Evolutionary conservation across 352 stramenopile species (phyloP), one percentile per base, ranked within the genome.

Genomic region (Phytophthora constricta): DNA sequence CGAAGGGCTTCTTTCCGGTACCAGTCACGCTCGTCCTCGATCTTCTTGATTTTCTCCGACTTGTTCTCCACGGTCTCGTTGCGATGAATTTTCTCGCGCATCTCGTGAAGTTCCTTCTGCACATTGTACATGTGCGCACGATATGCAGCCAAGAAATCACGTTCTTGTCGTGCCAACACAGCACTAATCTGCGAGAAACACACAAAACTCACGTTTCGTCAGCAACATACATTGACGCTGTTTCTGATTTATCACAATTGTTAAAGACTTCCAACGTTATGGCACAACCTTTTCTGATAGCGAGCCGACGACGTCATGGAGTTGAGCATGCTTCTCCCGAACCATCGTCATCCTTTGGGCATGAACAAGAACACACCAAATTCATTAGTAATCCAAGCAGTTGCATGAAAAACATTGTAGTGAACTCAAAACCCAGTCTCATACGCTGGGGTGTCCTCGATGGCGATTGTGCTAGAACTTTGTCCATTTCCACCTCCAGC

Each of bases 91-190:
- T 90, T 91, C 54, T 97, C 88, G 23, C 94, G 89, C 63, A 96
- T 90, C 37, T 97, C 90, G 28, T 97, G 89, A 10, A 98, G 82
- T 65, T 98, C 93, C 66, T 97, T 97, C 68, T 98, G 93, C 9
- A 98, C 93, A 33, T 92, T 98, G 77, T 97, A 98, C 93, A 98
- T 98, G 69, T 98, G 93, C 10, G 92, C 90, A n/a, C 93, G 86
- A 54, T 98, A 98, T 2, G 93, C 93, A 16, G 90, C 89, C 10
- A 98, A 67, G 51, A 98, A 98, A 53, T 98, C 93, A 20, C 92
- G 91, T 65, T 98, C 93, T 57, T 98, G 93, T 46, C 95, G 81
- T 10, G 88, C 87, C 2, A 98, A 74, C 28, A 98, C 91, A 9
- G 84, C 84, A 19, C 87, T 96, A 49, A 98, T 96, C 80, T 51